Base-by-base conservation (phyloP, 192 early-diverging fungal species). In the Backusella circina region DNA sequence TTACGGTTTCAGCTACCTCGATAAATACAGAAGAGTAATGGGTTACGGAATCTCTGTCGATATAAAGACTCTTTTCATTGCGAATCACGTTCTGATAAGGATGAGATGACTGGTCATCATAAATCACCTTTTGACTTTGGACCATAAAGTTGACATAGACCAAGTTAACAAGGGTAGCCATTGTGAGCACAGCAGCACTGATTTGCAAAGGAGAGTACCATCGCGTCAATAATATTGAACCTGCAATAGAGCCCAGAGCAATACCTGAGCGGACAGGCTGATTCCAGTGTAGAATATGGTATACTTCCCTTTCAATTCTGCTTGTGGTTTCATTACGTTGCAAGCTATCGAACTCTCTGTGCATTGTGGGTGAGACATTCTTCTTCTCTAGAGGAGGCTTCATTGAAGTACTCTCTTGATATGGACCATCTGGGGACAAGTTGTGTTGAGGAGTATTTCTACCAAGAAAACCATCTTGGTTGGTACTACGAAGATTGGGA, bases 181-280 rank as follows among this genome's bases (percentile, higher is more conserved):
- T 30, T 9, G 77, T 78, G 50, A 78, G 50, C 0, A 32, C 26
- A 15, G 77, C 50, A 47, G 71, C 65, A 39, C 37, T 28, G 9
- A 78, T 69, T 69, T 78, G 71, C 7, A 78, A 41, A 10, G 57
- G 51, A 32, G 77, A 78, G 21, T 78, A 78, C 28, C 65, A 70
- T 30, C 77, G 65, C 26, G 72, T 69, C 77, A 78, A 57, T 23
- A 69, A 33, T 5, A 73, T 73, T 5, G 66, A 32, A 16, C 47
- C 39, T n/a, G 70, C 21, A 50, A 28, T 44, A 15, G 35, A 9
- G n/a, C 12, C 15, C 12, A 78, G 31, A 12, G 50, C 28, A n/a
- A 69, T 72, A 23, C 47, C 47, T 1, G 77, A 78, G 6, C 67
- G 65, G 26, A 57, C 77, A 41, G 77, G 71, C 18, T 72, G 61